These are phyloP conservation scores for Euryodendron excelsum DNA, from an alignment of 148 eudicot genomes.

Conservation along the genomic window DNA sequence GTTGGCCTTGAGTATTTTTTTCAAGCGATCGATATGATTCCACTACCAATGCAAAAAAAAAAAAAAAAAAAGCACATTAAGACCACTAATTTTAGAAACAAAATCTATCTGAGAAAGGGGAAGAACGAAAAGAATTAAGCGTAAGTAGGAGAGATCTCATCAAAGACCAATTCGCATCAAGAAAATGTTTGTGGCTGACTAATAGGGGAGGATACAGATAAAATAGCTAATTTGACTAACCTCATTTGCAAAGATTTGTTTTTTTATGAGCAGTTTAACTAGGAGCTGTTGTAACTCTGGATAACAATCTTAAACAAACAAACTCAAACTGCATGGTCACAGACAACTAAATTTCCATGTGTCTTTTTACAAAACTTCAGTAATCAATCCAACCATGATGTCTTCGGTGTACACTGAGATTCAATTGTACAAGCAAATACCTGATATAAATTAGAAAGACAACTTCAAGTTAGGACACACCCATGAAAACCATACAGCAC, in stretches of 20 bases:
- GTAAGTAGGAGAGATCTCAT: background rate
- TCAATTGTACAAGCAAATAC: background rate
- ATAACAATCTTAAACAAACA: background rate
- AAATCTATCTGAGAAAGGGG: background rate
- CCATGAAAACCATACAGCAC: background rate
- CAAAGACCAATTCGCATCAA: background rate
- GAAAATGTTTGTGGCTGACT: background rate
- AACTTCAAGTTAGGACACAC: background rate
- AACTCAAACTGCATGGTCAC: background rate
- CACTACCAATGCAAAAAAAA: slow-evolving; percentile 47
- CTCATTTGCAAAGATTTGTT: background rate
- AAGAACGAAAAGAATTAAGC: background rate
- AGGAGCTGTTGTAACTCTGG: background rate
- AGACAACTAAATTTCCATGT: background rate
- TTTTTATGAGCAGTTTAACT: too few species aligned
- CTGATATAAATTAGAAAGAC: slow-evolving; percentile 4
- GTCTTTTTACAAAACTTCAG: background rate
- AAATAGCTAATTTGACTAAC: background rate
- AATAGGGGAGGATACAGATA: background rate
- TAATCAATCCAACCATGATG: background rate
- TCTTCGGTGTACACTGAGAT: background rate
- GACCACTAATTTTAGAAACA: background rate
- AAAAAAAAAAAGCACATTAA: slow-evolving; percentile 19
- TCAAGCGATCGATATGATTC: slow-evolving; percentile 84
- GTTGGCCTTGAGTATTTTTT: slow-evolving; percentile 79